These are phyloP conservation scores for Warburgia ugandensis DNA, from an alignment of 164 flowering plant species.

Conservation along the genomic window DNA sequence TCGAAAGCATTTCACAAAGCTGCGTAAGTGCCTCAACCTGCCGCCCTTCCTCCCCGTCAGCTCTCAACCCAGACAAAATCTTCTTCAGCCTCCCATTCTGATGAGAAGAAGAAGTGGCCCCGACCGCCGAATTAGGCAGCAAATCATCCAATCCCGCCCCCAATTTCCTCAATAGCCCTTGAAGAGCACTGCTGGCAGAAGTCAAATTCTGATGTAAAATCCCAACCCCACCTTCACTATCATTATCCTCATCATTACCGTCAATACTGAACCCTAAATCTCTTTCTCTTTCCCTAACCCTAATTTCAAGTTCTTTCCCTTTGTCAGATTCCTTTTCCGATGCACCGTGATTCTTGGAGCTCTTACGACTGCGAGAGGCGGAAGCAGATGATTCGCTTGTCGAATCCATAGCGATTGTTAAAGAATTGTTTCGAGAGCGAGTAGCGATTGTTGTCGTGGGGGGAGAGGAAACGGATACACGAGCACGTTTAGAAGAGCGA, in stretches of 20 bases:
- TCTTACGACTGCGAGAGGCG: slow-evolving; percentile 28
- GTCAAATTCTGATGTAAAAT: slow-evolving; percentile 73
- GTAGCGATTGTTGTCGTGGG: slow-evolving; percentile 38
- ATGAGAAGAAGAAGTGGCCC: slow-evolving; percentile 64
- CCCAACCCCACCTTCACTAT: slow-evolving; percentile 68
- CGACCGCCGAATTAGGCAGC: slow-evolving; percentile 60
- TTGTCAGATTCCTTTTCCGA: slow-evolving; percentile 48
- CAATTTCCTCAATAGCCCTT: slow-evolving; percentile 75
- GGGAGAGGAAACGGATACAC: slow-evolving; percentile 32
- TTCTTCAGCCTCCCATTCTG: slow-evolving; percentile 89
- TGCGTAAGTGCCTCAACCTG: slow-evolving; percentile 95
- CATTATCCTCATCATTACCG: slow-evolving; percentile 51
- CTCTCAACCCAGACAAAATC: slow-evolving; percentile 77
- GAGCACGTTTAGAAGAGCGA: slow-evolving; percentile 64
- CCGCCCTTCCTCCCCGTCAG: slow-evolving; percentile 94
- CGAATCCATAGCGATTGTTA: slow-evolving; percentile 44
- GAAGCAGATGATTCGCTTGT: slow-evolving; percentile 47
- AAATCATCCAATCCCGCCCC: slow-evolving; percentile 96
- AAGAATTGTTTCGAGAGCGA: slow-evolving; percentile 51
- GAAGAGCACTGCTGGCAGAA: slow-evolving; percentile 88
- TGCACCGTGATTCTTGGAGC: too few relatives aligned
- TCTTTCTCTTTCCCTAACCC: slow-evolving; percentile 51
- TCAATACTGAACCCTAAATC: slow-evolving; percentile 55
- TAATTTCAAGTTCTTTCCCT: slow-evolving; percentile 75
- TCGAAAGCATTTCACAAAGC: slow-evolving; percentile 92